A percentile compares a stretch with the other conserved stretches of the same genome.
Conservation (phyloP, 179 eudicot genomes). For the Spergularia azorica region DNA sequence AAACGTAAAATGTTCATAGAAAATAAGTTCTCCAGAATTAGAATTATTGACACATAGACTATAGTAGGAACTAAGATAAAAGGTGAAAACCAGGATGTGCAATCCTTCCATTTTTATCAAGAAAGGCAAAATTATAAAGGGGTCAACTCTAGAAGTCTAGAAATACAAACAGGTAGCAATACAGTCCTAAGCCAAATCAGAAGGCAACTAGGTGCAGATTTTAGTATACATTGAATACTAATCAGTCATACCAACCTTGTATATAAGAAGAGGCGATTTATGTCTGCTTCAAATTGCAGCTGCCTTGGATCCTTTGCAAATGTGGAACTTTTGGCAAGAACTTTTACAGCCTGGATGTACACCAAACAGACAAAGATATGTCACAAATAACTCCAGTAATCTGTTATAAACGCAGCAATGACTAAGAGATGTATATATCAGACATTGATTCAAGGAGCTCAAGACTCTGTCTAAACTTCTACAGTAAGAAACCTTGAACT, state of each 20-base stretch:
- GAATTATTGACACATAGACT: too few species aligned
- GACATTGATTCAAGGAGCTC: not conserved
- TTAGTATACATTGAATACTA: not conserved
- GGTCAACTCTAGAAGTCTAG: too few species aligned
- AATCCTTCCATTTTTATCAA: too few species aligned
- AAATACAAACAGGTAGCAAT: too few species aligned
- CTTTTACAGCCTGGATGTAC: constrained; percentile 62
- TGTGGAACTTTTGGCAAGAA: constrained; percentile 84
- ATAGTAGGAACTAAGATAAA: too few species aligned
- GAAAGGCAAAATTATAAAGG: too few species aligned
- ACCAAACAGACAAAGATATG: not conserved
- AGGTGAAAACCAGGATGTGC: too few species aligned
- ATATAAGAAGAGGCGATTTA: constrained; percentile 83
- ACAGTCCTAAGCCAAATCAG: not conserved
- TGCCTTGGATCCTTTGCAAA: constrained; percentile 78
- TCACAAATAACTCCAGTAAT: not conserved
- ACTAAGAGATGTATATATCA: not conserved
- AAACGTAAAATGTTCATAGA: too few species aligned
- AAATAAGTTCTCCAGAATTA: too few species aligned
- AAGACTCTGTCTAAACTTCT: not conserved
- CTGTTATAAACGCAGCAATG: not conserved
- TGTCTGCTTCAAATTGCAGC: constrained; percentile 92
- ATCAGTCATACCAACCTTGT: constrained; percentile 54
- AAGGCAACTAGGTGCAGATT: not conserved
- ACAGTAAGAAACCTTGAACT: too few species aligned